Conservation (phyloP, 805 yeast genomes). For the Ogataea minuta region DNA sequence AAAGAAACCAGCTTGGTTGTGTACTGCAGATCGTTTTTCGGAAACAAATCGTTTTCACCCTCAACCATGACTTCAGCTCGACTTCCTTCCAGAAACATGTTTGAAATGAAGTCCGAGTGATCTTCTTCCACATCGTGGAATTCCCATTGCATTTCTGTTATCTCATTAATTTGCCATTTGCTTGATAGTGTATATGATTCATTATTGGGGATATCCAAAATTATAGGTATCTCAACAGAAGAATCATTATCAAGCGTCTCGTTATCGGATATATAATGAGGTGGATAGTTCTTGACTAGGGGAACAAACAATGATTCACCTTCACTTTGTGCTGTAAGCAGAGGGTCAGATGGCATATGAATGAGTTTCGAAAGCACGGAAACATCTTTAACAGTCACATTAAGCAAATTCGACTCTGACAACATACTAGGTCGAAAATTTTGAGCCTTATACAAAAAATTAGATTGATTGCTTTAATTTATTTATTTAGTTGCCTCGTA, state of each 20-base stretch:
- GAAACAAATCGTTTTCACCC: slow-evolving; percentile 20
- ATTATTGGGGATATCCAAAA: slow-evolving; percentile 2
- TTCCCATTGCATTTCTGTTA: slow-evolving; percentile 15
- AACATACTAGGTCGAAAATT: no score
- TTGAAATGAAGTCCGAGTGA: slow-evolving; percentile 3
- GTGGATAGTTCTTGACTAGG: no score
- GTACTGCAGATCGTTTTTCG: slow-evolving; percentile 25
- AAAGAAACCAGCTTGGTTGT: slow-evolving; percentile 20
- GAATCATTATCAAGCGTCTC: slow-evolving; percentile 14
- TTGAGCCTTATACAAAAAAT: no score
- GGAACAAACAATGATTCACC: no score
- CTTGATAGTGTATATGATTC: slow-evolving; percentile 14
- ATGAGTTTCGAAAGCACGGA: no score
- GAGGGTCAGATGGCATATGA: no score
- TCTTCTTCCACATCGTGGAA: slow-evolving; percentile 14
- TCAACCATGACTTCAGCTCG: slow-evolving; percentile 25
- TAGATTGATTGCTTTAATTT: no score
- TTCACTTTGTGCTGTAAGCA: no score
- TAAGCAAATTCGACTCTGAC: no score
- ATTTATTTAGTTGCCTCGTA: no score
- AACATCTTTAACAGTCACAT: no score
- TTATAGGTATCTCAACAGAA: background rate
- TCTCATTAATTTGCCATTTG: slow-evolving; percentile 16
- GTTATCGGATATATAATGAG: background rate
- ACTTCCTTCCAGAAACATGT: slow-evolving; percentile 22